Conservation (phyloP, 2,329 filamentous ascomycete genomes). For the Ophiosphaerella korrae region DNA sequence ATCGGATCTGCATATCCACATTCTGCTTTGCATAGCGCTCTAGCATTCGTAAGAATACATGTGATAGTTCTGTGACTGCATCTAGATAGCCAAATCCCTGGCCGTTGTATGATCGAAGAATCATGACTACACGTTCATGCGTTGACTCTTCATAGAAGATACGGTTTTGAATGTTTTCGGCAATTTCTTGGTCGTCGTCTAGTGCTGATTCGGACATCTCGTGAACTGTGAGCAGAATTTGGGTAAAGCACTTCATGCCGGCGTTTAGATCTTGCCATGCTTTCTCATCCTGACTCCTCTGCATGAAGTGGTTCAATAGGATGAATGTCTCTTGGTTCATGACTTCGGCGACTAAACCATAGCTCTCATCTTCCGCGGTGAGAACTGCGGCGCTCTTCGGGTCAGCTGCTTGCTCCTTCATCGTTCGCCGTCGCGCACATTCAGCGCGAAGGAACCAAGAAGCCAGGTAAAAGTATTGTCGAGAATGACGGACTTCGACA, state of each 20-base stretch:
- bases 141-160: constrained; percentile 99
- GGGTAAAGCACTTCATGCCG: constrained; percentile 91
- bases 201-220: constrained; percentile 84
- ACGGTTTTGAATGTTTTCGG: constrained; percentile 92
- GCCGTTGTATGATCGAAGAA: constrained; percentile 85
- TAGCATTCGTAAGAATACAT: constrained; percentile 89
- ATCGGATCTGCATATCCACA: constrained; percentile 88
- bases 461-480: constrained; percentile 90
- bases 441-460: constrained; percentile 93
- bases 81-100: constrained; percentile 95
- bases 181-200: constrained; percentile 96
- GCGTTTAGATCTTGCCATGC: constrained; percentile 86
- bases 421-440: constrained; percentile 66
- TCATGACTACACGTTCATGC: constrained; percentile 81
- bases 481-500: constrained; percentile 74
- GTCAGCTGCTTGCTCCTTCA: constrained; percentile 59
- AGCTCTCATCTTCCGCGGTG: constrained; percentile 68
- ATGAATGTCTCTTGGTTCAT: constrained; percentile 96
- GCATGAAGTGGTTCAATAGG: constrained; percentile 81
- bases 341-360: constrained; percentile 84
- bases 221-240: constrained; percentile 89
- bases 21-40: constrained; percentile 96
- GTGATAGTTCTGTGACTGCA: constrained; percentile 84
- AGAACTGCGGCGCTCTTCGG: constrained; percentile 49
- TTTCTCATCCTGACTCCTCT: constrained; percentile 78